A percentile compares a stretch with the other conserved stretches of the same genome.
Evolutionary conservation across 2,329 filamentous ascomycete species (phyloP).

Genomic region (Lanzia echinophila): DNA sequence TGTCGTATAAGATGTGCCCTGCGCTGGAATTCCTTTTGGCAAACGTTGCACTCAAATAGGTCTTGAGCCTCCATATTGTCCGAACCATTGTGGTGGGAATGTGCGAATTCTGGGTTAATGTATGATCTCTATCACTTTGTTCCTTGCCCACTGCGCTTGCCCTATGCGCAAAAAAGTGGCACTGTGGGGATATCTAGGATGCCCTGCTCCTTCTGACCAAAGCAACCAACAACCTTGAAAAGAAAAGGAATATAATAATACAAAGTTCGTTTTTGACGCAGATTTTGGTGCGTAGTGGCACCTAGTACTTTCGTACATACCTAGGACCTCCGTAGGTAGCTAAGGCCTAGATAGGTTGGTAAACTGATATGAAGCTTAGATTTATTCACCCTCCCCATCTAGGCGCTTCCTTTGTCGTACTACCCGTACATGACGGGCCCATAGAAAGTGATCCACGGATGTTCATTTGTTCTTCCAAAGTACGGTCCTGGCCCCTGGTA

Average conservation of each 20-base stretch:
- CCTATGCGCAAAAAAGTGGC: neutral
- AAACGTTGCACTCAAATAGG: slow-evolving; percentile 29
- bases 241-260: neutral
- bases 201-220: slow-evolving; percentile 3
- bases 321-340: no score
- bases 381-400: no score
- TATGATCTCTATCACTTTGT: neutral
- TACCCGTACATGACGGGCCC: no score
- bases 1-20: slow-evolving; percentile 31
- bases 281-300: neutral
- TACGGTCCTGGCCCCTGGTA: no score
- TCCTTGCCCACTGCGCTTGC: neutral
- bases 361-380: no score
- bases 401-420: no score
- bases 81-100: slow-evolving; percentile 20
- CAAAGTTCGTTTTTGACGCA: neutral
- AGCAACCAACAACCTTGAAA: neutral
- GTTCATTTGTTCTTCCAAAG: no score
- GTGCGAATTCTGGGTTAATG: slow-evolving; percentile 7
- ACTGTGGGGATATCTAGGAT: slow-evolving; percentile 4
- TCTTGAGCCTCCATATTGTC: slow-evolving; percentile 30
- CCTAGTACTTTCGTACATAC: no score
- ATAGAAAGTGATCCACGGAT: no score
- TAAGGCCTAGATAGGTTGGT: no score
- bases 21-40: slow-evolving; percentile 30